A percentile compares a stretch with the other conserved stretches of the same genome.
These are phyloP conservation scores for Theobroma grandiflorum DNA, from an alignment of 441 rosid genomes.

Conservation along the genomic window DNA sequence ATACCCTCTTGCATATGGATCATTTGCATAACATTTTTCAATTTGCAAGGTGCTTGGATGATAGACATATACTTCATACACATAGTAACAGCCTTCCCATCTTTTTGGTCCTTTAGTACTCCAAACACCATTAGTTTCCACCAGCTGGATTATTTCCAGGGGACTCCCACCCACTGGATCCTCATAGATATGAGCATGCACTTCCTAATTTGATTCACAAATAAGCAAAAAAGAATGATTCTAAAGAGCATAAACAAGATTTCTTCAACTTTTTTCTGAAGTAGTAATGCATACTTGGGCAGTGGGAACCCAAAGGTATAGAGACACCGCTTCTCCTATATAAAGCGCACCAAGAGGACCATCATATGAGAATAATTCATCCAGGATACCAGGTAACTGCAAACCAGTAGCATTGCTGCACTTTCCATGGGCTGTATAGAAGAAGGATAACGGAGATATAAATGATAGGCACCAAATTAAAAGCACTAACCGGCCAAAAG, in stretches of 20 bases:
- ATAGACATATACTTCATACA: conserved; percentile 80
- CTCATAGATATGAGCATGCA: conserved; percentile 60
- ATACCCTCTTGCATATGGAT: conserved; percentile 98
- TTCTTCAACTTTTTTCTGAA: not conserved
- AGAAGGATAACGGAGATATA: conserved; percentile 23
- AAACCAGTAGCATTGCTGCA: conserved; percentile 72
- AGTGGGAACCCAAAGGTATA: conserved; percentile 97
- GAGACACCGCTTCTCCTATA: conserved; percentile 61
- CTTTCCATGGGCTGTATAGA: conserved; percentile 65
- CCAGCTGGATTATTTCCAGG: conserved; percentile 56
- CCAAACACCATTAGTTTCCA: conserved; percentile 88
- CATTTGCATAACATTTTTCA: conserved; percentile 89
- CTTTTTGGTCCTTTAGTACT: conserved; percentile 61
- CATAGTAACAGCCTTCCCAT: conserved; percentile 94
- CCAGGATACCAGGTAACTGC: conserved; percentile 89
- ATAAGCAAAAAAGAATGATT: conserved; percentile 28
- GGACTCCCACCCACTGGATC: conserved; percentile 59
- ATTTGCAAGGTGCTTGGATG: conserved; percentile 81
- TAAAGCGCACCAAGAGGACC: conserved; percentile 91
- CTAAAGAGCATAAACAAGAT: conserved; percentile 21
- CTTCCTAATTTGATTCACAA: conserved; percentile 60
- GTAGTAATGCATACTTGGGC: conserved; percentile 63
- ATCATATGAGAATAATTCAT: conserved; percentile 80
- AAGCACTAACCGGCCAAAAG: conserved; percentile 9
- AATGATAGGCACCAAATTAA: conserved; percentile 1